Evolutionary conservation across 179 eudicot species (phyloP).

Genomic region (Nepenthes alata): DNA sequence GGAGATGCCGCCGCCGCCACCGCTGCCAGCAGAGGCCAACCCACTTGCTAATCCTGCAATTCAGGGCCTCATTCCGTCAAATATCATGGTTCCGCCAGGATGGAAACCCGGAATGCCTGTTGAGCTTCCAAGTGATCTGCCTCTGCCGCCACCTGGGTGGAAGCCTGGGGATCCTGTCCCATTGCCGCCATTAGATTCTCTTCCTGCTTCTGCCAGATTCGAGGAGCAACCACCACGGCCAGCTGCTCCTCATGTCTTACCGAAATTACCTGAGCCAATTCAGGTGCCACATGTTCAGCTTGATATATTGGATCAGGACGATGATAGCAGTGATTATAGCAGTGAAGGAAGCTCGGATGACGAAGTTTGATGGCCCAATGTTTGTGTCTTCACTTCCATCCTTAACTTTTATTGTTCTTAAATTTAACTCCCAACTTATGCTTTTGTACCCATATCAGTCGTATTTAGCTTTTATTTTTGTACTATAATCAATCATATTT

Average conservation of each 20-base stretch:
- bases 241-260: constrained; percentile 22
- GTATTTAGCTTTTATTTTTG: too few relatives aligned
- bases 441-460: too few relatives aligned
- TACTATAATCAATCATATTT: too few relatives aligned
- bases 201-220: constrained; percentile 35
- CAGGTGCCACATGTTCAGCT: constrained; percentile 66
- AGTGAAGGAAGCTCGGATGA: constrained; percentile 56
- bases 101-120: constrained; percentile 74
- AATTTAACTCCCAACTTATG: too few relatives aligned
- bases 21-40: constrained; percentile 23
- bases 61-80: constrained; percentile 43
- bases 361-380: constrained; percentile 37
- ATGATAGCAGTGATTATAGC: constrained; percentile 68
- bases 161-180: constrained; percentile 88
- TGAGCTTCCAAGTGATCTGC: constrained; percentile 39
- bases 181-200: constrained; percentile 55
- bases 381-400: background rate
- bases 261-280: constrained; percentile 46
- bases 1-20: constrained; percentile 26
- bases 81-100: constrained; percentile 57
- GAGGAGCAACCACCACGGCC: constrained; percentile 35
- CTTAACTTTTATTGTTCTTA: too few relatives aligned
- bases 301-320: constrained; percentile 47
- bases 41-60: constrained; percentile 23
- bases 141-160: constrained; percentile 27